phyloP scores from a whole-genome alignment of 306 rosid genomes.

The Delonix regia region DNA sequence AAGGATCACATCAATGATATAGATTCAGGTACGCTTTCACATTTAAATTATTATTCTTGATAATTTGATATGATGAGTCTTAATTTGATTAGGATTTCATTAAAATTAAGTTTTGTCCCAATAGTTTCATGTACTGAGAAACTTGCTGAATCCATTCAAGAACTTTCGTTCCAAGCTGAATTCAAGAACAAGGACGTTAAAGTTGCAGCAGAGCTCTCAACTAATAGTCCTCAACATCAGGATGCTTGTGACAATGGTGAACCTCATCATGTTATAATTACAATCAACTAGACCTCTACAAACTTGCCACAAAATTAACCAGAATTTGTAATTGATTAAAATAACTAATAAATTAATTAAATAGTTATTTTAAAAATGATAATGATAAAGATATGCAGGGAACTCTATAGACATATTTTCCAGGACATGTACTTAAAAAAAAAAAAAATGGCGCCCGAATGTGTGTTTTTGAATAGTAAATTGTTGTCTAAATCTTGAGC shows the following conservation, averaged over 20 bases:
- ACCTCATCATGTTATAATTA: slow-evolving; percentile 29
- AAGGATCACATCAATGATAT: no score
- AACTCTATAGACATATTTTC: not conserved
- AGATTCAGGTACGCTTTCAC: no score
- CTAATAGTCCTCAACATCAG: not conserved
- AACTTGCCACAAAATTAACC: not conserved
- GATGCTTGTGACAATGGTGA: no score
- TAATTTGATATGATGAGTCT: no score
- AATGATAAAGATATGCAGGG: not conserved
- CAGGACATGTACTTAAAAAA: not conserved
- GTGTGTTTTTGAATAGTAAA: no score
- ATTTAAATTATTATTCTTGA: no score
- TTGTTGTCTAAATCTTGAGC: no score
- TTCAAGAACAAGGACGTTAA: slow-evolving; percentile 8
- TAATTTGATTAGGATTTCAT: no score
- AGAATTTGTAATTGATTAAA: no score
- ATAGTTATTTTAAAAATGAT: not conserved
- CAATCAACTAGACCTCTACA: slow-evolving; percentile 20
- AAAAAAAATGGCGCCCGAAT: no score
- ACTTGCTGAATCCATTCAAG: slow-evolving; percentile 40
- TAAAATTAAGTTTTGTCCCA: no score
- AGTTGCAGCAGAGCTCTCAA: slow-evolving; percentile 17
- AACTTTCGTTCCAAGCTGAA: slow-evolving; percentile 38
- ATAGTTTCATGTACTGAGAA: slow-evolving; percentile 41
- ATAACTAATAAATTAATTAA: not conserved